phyloP scores from a whole-genome alignment of 2,329 filamentous ascomycete genomes.

The Bipolaris oryzae region DNA sequence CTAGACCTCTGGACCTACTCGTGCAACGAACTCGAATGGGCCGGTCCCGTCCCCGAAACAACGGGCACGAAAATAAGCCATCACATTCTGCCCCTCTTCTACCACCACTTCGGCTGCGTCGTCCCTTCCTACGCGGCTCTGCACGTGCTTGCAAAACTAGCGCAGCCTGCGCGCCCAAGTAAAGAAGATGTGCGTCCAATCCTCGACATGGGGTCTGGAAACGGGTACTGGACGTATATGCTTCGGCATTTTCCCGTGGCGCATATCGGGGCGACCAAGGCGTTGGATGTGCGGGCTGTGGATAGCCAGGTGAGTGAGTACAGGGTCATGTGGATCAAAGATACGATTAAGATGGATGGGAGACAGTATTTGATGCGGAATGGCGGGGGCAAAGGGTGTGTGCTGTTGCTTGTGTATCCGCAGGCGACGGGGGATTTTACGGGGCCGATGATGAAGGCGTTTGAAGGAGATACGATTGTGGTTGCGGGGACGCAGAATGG shows the following conservation, averaged over 20 bases:
- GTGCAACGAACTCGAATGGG: constrained; percentile 68
- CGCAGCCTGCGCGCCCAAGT: constrained; percentile 37
- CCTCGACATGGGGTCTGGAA: constrained; percentile 72
- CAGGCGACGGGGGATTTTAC: constrained; percentile 73
- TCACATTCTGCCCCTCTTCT: constrained; percentile 73
- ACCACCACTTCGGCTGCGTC: constrained; percentile 79
- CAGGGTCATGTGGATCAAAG: constrained; percentile 70
- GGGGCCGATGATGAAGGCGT: constrained; percentile 64
- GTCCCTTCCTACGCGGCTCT: constrained; percentile 72
- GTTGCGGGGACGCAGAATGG: constrained; percentile 76
- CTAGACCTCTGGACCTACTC: constrained; percentile 71
- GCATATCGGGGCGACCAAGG: constrained; percentile 59
- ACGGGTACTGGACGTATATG: constrained; percentile 78
- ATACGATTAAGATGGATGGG: constrained; percentile 69
- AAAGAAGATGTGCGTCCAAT: constrained; percentile 56
- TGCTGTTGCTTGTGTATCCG: constrained; percentile 75
- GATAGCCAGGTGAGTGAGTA: constrained; percentile 73
- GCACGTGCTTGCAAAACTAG: constrained; percentile 63
- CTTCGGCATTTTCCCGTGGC: constrained; percentile 70
- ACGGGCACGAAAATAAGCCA: constrained; percentile 63
- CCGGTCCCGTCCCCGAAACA: constrained; percentile 62
- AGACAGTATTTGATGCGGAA: constrained; percentile 59
- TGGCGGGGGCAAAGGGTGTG: constrained; percentile 57
- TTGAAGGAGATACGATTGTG: constrained; percentile 67
- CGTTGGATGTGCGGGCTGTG: constrained; percentile 65